These are phyloP conservation scores for Aureobasidium sp. DNA, from an alignment of 2,329 filamentous ascomycete species.

Conservation along the genomic window DNA sequence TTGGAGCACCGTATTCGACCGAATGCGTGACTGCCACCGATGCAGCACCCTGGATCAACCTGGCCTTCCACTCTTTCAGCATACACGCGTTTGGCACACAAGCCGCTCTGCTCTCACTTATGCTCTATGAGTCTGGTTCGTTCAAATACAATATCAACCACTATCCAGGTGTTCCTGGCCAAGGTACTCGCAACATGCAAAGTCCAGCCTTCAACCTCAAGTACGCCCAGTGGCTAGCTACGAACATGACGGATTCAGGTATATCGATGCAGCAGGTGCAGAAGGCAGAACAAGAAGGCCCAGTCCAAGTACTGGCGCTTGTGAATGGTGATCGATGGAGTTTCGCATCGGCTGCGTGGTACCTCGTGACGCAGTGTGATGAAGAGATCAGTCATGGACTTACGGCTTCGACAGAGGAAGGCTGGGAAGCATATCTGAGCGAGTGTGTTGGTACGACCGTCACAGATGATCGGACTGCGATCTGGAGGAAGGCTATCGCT, in stretches of 20 bases:
- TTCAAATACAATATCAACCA: constrained; percentile 68
- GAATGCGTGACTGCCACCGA: constrained; percentile 62
- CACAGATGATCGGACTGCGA: constrained; percentile 39
- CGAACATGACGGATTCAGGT: constrained; percentile 21
- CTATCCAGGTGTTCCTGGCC: constrained; percentile 54
- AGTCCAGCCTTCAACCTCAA: constrained; percentile 46
- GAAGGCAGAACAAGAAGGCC: constrained; percentile 28
- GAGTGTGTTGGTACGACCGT: constrained; percentile 47
- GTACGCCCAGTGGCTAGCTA: constrained; percentile 46
- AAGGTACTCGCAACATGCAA: constrained; percentile 67
- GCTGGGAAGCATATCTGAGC: constrained; percentile 48
- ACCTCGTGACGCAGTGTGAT: constrained; percentile 48
- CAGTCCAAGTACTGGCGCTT: constrained; percentile 43
- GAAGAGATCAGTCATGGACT: constrained; percentile 38
- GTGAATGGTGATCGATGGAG: constrained; percentile 45
- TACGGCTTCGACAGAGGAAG: constrained; percentile 39
- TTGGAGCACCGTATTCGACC: constrained; percentile 35
- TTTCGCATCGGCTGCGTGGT: constrained; percentile 58
- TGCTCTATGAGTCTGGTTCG: constrained; percentile 62
- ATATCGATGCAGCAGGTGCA: constrained; percentile 25
- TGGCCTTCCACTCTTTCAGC: constrained; percentile 51
- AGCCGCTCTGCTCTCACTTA: constrained; percentile 62
- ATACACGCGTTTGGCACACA: constrained; percentile 52
- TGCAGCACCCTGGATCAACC: constrained; percentile 51
- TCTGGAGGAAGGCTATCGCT: constrained; percentile 44